phyloP scores from a whole-genome alignment of 345 rosid genomes.

The Draba incana region DNA sequence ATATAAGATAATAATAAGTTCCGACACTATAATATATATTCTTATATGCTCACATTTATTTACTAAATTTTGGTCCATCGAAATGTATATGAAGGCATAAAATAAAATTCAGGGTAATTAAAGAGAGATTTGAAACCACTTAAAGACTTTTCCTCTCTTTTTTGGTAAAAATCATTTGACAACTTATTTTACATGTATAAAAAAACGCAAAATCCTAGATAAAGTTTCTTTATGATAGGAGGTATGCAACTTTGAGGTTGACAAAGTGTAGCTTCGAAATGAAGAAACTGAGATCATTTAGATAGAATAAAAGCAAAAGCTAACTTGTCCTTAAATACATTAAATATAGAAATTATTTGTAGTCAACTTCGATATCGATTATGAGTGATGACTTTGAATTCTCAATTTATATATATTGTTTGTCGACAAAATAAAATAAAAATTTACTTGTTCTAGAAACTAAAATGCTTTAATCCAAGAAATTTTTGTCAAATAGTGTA shows the following conservation, averaged over 20 bases:
- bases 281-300: conserved; percentile 45
- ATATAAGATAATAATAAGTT: not conserved
- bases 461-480: conserved; percentile 7
- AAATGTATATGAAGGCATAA: not conserved
- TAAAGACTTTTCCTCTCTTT: not conserved
- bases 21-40: not conserved
- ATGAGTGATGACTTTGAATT: conserved; percentile 40
- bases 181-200: conserved; percentile 11
- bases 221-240: conserved; percentile 39
- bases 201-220: not conserved
- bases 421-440: not conserved
- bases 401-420: conserved; percentile 8
- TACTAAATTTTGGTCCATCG: conserved; percentile 7
- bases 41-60: conserved; percentile 15
- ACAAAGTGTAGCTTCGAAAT: conserved; percentile 46
- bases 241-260: conserved; percentile 42
- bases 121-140: conserved; percentile 28
- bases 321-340: conserved; percentile 32
- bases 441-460: conserved; percentile 32
- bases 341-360: conserved; percentile 32
- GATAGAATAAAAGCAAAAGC: conserved; percentile 42
- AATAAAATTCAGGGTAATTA: not conserved
- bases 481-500: not conserved
- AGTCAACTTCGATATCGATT: conserved; percentile 41
- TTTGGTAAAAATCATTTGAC: conserved; percentile 32